Percentiles rank a stretch among this genome's conserved stretches.
These are phyloP conservation scores for Trichoderma sp. DNA, from an alignment of 2,329 filamentous ascomycete genomes.

Conservation along the genomic window DNA sequence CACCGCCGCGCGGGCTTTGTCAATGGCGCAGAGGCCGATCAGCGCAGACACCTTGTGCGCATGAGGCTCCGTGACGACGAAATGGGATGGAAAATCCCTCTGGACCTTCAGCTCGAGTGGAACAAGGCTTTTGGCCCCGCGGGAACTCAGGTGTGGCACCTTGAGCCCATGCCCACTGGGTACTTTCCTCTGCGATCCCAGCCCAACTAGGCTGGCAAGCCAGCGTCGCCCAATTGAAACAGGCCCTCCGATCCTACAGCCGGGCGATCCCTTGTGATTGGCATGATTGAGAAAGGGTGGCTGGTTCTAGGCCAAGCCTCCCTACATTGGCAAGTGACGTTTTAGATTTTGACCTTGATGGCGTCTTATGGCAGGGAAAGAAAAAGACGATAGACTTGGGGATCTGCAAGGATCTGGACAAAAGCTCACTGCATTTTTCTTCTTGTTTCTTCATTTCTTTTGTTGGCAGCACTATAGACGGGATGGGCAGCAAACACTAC, in stretches of 20 bases:
- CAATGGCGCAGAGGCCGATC: slow-evolving; percentile 47
- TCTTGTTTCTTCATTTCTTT: neutral
- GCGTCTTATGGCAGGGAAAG: neutral
- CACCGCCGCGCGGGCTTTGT: slow-evolving; percentile 62
- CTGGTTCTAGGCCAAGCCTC: neutral
- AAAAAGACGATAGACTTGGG: neutral
- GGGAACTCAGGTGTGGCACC: slow-evolving; percentile 54
- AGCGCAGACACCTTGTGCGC: slow-evolving; percentile 60
- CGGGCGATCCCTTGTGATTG: neutral
- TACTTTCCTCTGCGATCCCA: slow-evolving; percentile 59
- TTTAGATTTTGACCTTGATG: neutral
- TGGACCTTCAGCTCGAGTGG: slow-evolving; percentile 54
- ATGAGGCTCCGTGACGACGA: slow-evolving; percentile 59
- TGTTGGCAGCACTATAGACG: neutral
- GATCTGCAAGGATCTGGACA: neutral
- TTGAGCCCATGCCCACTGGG: slow-evolving; percentile 62
- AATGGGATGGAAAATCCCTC: slow-evolving; percentile 55
- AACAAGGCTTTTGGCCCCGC: slow-evolving; percentile 50
- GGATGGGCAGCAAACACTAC: neutral
- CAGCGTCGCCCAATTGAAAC: neutral
- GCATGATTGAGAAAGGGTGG: neutral
- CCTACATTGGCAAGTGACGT: neutral
- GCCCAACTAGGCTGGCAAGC: slow-evolving; percentile 48
- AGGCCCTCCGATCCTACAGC: neutral
- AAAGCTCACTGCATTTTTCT: slow-evolving; percentile 2